Percentiles rank a stretch among this genome's conserved stretches.
Conservation (phyloP, 257 asterid genomes). For the Thymus mandschuricus region DNA sequence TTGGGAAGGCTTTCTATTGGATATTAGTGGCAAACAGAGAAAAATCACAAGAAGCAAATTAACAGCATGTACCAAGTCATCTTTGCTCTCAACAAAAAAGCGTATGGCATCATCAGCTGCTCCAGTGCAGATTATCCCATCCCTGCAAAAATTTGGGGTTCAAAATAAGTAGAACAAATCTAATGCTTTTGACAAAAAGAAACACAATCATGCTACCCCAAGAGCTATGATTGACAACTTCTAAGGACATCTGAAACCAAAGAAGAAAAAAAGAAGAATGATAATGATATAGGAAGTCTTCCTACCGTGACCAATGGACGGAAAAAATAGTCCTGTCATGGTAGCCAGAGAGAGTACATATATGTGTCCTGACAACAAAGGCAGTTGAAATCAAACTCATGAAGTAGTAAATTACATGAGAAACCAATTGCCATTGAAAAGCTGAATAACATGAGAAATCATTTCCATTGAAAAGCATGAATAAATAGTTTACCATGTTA, state of each 20-base stretch:
- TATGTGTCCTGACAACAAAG: constrained; percentile 66
- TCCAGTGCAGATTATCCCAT: constrained; percentile 78
- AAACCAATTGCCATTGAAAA: background rate
- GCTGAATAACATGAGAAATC: too few species aligned
- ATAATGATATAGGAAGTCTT: constrained; percentile 7
- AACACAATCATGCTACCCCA: background rate
- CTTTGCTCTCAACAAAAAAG: constrained; percentile 70
- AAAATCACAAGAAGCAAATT: background rate
- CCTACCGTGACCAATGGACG: constrained; percentile 91
- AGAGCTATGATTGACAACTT: background rate
- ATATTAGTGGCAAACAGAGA: background rate
- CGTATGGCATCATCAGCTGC: constrained; percentile 96
- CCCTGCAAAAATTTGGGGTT: constrained; percentile 52
- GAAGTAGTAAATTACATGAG: constrained; percentile 13
- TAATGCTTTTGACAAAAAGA: constrained; percentile 11
- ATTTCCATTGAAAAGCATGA: background rate
- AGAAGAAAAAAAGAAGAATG: background rate
- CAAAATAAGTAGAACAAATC: constrained; percentile 20
- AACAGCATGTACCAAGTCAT: constrained; percentile 51
- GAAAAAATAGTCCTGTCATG: constrained; percentile 93
- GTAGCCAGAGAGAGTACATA: constrained; percentile 85
- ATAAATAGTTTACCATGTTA: background rate
- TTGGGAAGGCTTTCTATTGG: constrained; percentile 7
- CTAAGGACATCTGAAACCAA: background rate
- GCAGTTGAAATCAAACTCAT: constrained; percentile 32